Percentiles rank a stretch among this genome's conserved stretches.
These are phyloP conservation scores for Kuraishia borneana DNA, from an alignment of 805 yeast genomes.

Conservation along the genomic window DNA sequence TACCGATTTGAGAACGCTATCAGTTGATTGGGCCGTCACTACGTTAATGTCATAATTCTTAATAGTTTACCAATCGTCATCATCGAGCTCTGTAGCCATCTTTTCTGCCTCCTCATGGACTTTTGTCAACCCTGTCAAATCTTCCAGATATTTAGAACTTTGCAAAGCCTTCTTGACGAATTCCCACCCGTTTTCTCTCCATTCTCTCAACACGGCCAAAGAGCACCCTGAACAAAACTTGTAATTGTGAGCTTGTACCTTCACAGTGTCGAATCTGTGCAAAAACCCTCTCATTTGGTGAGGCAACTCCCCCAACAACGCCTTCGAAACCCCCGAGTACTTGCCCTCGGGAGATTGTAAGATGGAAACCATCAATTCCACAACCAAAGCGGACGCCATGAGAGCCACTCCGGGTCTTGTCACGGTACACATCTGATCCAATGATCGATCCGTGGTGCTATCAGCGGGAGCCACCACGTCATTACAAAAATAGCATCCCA, in stretches of 20 bases:
- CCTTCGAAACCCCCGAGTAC: constrained; percentile 25
- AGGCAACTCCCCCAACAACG: constrained; percentile 61
- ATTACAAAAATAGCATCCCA: constrained; percentile 94
- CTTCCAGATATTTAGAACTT: constrained; percentile 58
- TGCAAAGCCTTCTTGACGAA: constrained; percentile 66
- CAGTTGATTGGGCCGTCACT: constrained; percentile 88
- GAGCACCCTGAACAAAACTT: constrained; percentile 85
- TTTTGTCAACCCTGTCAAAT: constrained; percentile 64
- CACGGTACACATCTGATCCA: constrained; percentile 98
- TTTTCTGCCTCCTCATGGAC: constrained; percentile 65
- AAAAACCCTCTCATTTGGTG: constrained; percentile 91
- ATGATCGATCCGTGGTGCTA: constrained; percentile 73
- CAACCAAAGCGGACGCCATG: constrained; percentile 78
- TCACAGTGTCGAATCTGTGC: constrained; percentile 49
- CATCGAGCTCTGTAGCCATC: constrained; percentile 25
- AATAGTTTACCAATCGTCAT: constrained; percentile 19
- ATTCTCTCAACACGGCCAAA: constrained; percentile 38
- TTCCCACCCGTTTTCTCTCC: constrained; percentile 55
- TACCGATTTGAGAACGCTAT: constrained; percentile 82
- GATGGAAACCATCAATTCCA: constrained; percentile 66
- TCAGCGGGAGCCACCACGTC: constrained; percentile 93
- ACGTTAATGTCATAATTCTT: constrained; percentile 53
- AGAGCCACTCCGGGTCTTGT: constrained; percentile 94
- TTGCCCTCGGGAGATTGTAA: constrained; percentile 54
- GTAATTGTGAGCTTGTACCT: constrained; percentile 63